Evolutionary conservation across 129 eudicot species (phyloP).

Genomic region (Tagetes erecta): DNA sequence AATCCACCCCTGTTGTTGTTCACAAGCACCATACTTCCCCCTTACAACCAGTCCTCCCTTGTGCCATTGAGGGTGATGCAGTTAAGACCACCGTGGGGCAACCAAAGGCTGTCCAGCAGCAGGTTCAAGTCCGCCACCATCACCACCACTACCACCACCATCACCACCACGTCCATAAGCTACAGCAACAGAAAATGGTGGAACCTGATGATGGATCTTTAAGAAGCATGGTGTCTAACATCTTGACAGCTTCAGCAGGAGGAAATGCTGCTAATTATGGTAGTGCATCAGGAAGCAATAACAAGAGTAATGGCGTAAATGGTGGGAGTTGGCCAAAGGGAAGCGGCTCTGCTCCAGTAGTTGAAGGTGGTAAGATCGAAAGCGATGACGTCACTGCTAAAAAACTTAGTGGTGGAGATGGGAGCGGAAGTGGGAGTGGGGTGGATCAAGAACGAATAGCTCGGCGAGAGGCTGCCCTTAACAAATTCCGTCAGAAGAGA

Average conservation of each 20-base stretch:
- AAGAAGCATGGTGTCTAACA: constrained; percentile 36
- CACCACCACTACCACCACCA: constrained; percentile 57
- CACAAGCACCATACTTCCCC: constrained; percentile 26
- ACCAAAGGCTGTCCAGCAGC: constrained; percentile 20
- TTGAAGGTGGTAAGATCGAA: constrained; percentile 39
- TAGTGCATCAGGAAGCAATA: constrained; percentile 70
- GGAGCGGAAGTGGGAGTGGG: constrained; percentile 31
- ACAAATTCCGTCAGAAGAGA: constrained; percentile 64
- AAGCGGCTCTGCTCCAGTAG: constrained; percentile 37
- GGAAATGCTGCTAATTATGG: constrained; percentile 63
- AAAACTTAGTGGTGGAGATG: constrained; percentile 38
- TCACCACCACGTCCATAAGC: constrained; percentile 47
- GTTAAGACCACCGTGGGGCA: constrained; percentile 21
- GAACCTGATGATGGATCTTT: constrained; percentile 41
- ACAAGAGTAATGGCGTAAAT: constrained; percentile 53
- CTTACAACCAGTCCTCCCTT: constrained; percentile 21
- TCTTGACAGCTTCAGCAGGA: constrained; percentile 38
- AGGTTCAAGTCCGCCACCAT: constrained; percentile 47
- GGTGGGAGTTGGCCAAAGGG: constrained; percentile 44
- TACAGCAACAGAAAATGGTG: constrained; percentile 42
- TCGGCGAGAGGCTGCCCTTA: constrained; percentile 61
- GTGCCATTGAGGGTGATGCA: constrained; percentile 26
- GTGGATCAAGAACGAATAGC: constrained; percentile 34
- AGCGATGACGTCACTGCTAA: constrained; percentile 43
- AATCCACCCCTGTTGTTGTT: constrained; percentile 18